Conservation (phyloP, 2,329 filamentous ascomycete genomes). For the Aspergillus flavus region DNA sequence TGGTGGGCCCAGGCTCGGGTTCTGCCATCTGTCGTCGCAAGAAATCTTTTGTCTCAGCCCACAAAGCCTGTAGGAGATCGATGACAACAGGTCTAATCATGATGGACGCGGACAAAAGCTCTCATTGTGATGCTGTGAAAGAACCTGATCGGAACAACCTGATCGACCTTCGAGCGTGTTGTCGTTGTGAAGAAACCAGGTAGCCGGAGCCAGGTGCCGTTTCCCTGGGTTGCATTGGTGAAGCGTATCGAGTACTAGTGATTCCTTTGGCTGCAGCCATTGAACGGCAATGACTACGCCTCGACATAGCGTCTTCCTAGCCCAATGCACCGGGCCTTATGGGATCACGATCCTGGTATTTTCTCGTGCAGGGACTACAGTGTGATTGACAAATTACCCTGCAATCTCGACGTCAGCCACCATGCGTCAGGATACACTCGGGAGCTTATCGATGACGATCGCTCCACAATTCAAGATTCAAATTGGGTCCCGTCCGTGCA, state of each 20-base stretch:
- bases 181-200: neutral
- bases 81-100: neutral
- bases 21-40: neutral
- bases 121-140: neutral
- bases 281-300: neutral
- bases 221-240: neutral
- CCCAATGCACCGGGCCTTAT: neutral
- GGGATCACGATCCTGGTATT: slow-evolving; percentile 3
- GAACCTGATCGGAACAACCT: neutral
- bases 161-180: neutral
- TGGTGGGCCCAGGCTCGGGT: neutral
- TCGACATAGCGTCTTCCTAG: neutral
- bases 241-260: neutral
- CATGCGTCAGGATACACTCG: neutral
- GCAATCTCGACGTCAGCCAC: slow-evolving; percentile 4
- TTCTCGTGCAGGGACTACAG: slow-evolving; percentile 5
- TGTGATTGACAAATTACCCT: slow-evolving; percentile 4
- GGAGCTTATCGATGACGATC: slow-evolving; percentile 4
- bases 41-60: neutral
- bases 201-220: neutral
- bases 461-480: neutral
- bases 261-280: neutral
- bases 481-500: neutral
- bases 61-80: neutral
- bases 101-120: neutral